A percentile compares a stretch with the other conserved stretches of the same genome.
These are phyloP conservation scores for Parastagonospora nodorum DNA, from an alignment of 2,329 filamentous ascomycete species.

Conservation along the genomic window DNA sequence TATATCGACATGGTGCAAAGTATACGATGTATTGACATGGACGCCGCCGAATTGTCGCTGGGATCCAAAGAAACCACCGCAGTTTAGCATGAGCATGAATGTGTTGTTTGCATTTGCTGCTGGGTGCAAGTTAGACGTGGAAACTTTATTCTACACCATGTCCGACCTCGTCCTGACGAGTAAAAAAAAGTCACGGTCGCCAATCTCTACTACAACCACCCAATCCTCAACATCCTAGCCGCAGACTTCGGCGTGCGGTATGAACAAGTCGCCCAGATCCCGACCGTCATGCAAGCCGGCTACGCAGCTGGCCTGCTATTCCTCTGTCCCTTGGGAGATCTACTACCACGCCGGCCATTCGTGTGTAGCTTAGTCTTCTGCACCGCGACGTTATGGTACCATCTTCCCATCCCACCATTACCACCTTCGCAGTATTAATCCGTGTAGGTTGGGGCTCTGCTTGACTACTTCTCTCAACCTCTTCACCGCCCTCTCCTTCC, in stretches of 20 bases:
- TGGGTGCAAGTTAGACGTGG: constrained; percentile 58
- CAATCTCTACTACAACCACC: constrained; percentile 82
- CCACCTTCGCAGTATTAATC: not conserved
- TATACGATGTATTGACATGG: constrained; percentile 55
- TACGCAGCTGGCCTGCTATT: constrained; percentile 77
- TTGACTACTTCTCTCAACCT: constrained; percentile 67
- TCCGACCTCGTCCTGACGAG: not conserved
- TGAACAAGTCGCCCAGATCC: constrained; percentile 69
- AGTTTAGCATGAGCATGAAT: constrained; percentile 71
- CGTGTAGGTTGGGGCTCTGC: constrained; percentile 64
- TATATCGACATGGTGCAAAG: constrained; percentile 22
- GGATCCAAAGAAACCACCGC: constrained; percentile 67
- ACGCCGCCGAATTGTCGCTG: constrained; percentile 71
- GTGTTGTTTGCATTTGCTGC: constrained; percentile 70
- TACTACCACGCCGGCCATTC: constrained; percentile 69
- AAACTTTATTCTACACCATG: not conserved
- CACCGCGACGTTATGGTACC: constrained; percentile 70
- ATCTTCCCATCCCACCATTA: constrained; percentile 2
- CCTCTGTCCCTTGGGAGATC: constrained; percentile 75
- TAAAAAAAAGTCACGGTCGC: constrained; percentile 67
- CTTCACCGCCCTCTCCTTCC: constrained; percentile 73
- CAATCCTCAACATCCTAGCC: constrained; percentile 77
- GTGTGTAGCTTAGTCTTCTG: constrained; percentile 69
- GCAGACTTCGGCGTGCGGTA: constrained; percentile 72
- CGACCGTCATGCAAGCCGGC: constrained; percentile 78